These are phyloP conservation scores for Cystobasidium sp. DNA, from an alignment of 1,284 basidiomycete species.

Conservation along the genomic window DNA sequence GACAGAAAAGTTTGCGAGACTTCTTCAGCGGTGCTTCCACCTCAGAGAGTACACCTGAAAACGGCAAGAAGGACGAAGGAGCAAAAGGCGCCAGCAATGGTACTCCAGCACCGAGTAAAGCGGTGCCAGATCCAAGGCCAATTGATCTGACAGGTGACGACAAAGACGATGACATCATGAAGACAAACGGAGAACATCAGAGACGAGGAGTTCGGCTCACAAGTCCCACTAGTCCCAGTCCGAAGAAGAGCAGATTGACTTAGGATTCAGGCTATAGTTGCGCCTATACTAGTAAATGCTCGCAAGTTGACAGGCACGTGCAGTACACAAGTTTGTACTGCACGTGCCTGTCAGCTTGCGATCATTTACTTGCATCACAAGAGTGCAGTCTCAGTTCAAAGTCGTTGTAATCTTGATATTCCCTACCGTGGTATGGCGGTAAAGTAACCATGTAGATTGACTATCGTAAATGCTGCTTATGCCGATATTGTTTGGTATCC, in stretches of 20 bases:
- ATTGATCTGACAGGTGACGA: constrained; percentile 40
- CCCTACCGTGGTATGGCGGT: no score
- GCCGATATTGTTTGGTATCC: no score
- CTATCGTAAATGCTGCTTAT: no score
- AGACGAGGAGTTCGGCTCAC: constrained; percentile 29
- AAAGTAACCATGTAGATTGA: no score
- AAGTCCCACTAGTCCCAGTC: constrained; percentile 36
- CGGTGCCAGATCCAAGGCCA: constrained; percentile 16
- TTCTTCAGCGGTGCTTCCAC: constrained; percentile 37
- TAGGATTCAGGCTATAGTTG: neutral
- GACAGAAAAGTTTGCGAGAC: constrained; percentile 39
- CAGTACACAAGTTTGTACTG: no score
- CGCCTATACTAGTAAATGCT: neutral
- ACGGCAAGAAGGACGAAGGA: neutral
- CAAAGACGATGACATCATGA: constrained; percentile 12
- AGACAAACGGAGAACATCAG: constrained; percentile 36
- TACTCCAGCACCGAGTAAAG: constrained; percentile 1
- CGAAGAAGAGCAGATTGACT: constrained; percentile 36
- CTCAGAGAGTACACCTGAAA: constrained; percentile 1
- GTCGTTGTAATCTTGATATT: no score
- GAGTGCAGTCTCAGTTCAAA: no score
- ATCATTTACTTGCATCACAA: no score
- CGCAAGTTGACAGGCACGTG: no score
- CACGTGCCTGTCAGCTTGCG: no score
- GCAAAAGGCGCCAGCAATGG: neutral